Evolutionary conservation across 257 asterid species (phyloP), one percentile per base, ranked within the genome.

Genomic region (Nicotiana benthamiana): DNA sequence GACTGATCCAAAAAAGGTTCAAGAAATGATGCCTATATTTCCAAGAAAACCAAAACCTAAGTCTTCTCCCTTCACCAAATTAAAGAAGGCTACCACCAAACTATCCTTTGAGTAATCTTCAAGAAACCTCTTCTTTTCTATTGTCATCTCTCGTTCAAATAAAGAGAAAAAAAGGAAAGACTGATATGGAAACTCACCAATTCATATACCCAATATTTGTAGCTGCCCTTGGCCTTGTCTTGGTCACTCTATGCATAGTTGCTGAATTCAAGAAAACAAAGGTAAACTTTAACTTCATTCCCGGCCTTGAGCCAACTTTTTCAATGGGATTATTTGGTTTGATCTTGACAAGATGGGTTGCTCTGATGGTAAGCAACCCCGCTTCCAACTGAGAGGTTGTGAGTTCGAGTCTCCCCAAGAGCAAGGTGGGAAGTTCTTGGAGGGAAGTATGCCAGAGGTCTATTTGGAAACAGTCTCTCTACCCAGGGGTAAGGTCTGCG

Each of bases 221-320:
- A 65, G 52, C 80, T 84, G 72, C 85, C 72, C 84, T 88, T 8
- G 87, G 87, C 83, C 79, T 87, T 79, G 53, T 84, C 87, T 87
- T 95, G 84, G 84, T 83, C 88, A 54, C 90, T 60, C 48, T 90
- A n/a, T 94, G 93, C 87, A 80, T 94, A 48, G 89, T 91, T 22
- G 97, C 98, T 3, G 98, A 94, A 82, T 88, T 91, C 91, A 87
- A 85, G 83, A 90, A 87, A 88, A 83, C 93, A 16, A 90, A 89
- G 90, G 27, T 26, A 26, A 26, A 26, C 1, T 26, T 26, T 26
- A 26, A 26, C 40, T 34, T 34, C 40, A n/a, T n/a, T n/a, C n/a
- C n/a, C n/a, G n/a, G n/a, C 40, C 8, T 34, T 34, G 40, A 5
- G 6, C 34, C 34, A 30, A 30, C 3, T 30, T 9, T 65, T 53